Evolutionary conservation across 208 protist species (phyloP), one percentile per base, ranked within the genome.

Genomic region (Porcisia hertigi): DNA sequence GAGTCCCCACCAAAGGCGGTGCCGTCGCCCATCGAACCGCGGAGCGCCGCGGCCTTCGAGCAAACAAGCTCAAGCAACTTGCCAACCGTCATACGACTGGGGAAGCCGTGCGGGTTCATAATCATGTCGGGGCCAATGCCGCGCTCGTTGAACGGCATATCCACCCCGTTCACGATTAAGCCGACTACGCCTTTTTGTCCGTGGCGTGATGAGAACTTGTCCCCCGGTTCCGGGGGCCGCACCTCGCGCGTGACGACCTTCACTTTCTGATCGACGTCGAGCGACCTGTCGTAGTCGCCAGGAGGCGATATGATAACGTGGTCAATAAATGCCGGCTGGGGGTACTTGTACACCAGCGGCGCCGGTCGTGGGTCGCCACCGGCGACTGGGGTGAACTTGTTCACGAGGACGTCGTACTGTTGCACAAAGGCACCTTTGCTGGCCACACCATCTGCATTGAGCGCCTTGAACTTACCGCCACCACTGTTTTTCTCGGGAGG

Each of bases 71-170:
- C 99, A n/a, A 99, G 96, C 76, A 99, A 85, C 86, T 99, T 99
- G 18, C 99, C 99, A 11, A 99, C 98, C n/a, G 99, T 99, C 99
- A 99, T 99, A 76, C 99, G 98, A 76, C 96, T 99, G 23, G 99
- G 99, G 86, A 99, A 99, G 71, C 99, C 99, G 85, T 99, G 99
- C 20, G 99, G 99, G 86, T 99, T 99, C 99, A 99, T 99, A 87
- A 99, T 99, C 84, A 99, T 99, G 82, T 99, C 99, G 0, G 99
- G 99, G 64, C 86, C 98, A 45, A 99, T 98, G 55, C 98, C 98
- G 7, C 90, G 74, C 76, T 98, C 94, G 69, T 95, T 99, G 83
- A 99, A 99, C 8, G 99, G 99, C 98, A 99, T 97, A 88, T 99
- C 99, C 25, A 98, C 98, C 71, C 99, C 98, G 55, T 94, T 79